Evolutionary conservation across 2,329 filamentous ascomycete genomes (phyloP).

Genomic region (Zarea fungicola): DNA sequence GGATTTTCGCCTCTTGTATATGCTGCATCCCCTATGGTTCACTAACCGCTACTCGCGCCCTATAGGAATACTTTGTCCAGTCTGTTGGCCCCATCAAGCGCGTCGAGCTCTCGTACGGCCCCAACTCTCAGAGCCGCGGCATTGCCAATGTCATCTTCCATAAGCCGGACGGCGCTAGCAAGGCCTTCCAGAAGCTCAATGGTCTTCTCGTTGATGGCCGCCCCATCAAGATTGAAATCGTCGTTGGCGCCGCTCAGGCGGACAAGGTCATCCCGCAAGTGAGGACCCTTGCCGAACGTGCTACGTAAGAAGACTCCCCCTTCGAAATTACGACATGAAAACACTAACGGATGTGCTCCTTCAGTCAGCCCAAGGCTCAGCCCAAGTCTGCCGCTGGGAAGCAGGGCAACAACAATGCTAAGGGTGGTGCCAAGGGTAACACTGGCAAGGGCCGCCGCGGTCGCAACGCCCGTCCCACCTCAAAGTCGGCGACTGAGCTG

Average conservation of each 20-base stretch:
- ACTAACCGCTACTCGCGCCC: constrained; percentile 63
- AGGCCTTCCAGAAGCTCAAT: constrained; percentile 79
- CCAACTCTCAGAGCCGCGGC: constrained; percentile 85
- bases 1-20: constrained; percentile 23
- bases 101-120: constrained; percentile 87
- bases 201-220: constrained; percentile 84
- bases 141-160: constrained; percentile 85
- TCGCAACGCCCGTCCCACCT: constrained; percentile 59
- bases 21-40: constrained; percentile 32
- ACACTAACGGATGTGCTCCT: neutral
- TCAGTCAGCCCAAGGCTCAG: constrained; percentile 59
- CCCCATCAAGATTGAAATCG: constrained; percentile 93
- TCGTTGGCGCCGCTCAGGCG: constrained; percentile 71
- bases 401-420: constrained; percentile 54
- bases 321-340: no score
- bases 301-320: no score
- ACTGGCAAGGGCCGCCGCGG: constrained; percentile 40
- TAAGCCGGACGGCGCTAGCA: constrained; percentile 74
- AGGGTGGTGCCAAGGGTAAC: constrained; percentile 34
- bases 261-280: constrained; percentile 60
- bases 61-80: constrained; percentile 92
- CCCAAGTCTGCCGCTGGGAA: constrained; percentile 75
- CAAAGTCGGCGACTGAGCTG: constrained; percentile 93
- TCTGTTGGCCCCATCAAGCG: constrained; percentile 86
- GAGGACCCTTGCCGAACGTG: constrained; percentile 75